phyloP scores from a whole-genome alignment of 768 basidiomycete genomes.

The Lactarius deliciosus region DNA sequence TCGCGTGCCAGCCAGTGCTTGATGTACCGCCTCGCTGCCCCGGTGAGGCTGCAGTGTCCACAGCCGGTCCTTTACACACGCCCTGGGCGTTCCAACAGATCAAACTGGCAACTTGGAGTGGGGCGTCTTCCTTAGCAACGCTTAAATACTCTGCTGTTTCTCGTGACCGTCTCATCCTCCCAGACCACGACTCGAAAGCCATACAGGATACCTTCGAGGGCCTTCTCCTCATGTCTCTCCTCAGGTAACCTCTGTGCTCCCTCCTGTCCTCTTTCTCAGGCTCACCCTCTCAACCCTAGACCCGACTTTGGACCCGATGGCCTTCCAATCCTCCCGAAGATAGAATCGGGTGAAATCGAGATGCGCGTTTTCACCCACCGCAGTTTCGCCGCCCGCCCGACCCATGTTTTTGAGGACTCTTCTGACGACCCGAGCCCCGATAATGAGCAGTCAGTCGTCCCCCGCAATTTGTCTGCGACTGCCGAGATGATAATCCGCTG shows the following conservation, averaged over 20 bases:
- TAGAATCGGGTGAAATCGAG: conserved; percentile 46
- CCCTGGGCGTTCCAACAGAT: conserved; percentile 4
- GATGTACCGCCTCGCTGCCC: conserved; percentile 21
- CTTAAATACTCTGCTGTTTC: conserved; percentile 20
- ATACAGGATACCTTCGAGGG: conserved; percentile 23
- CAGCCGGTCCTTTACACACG: conserved; percentile 1
- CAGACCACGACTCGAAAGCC: conserved; percentile 10
- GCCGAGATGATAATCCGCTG: neutral
- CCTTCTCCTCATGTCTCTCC: conserved; percentile 18
- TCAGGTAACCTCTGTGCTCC: conserved; percentile 17
- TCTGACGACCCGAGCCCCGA: conserved; percentile 73
- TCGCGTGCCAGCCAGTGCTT: neutral
- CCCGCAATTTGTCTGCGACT: conserved; percentile 1
- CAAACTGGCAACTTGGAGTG: neutral
- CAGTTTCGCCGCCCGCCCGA: conserved; percentile 65
- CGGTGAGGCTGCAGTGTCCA: conserved; percentile 2
- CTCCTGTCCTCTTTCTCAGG: neutral
- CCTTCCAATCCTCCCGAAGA: conserved; percentile 59
- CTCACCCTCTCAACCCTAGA: conserved; percentile 25
- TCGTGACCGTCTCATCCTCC: neutral
- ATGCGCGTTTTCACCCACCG: conserved; percentile 74
- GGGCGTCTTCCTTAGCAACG: neutral
- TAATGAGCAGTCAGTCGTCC: conserved; percentile 65
- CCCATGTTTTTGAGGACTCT: conserved; percentile 73
- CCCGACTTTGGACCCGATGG: conserved; percentile 39